These are phyloP conservation scores for Aspergillus bertholletiae DNA, from an alignment of 495 filamentous ascomycete species.

Conservation along the genomic window DNA sequence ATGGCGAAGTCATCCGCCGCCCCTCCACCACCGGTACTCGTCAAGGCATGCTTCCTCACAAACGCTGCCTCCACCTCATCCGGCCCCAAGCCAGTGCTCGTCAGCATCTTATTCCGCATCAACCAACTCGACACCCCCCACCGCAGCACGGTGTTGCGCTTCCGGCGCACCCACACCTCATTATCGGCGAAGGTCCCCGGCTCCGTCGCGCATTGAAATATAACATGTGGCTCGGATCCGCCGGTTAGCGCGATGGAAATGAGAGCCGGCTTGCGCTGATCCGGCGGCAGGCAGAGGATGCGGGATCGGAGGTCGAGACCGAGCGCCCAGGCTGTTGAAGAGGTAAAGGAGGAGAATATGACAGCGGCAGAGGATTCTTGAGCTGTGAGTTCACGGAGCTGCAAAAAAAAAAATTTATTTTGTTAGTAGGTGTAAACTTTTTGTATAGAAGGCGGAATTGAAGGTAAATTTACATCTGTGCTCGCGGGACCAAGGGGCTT, in stretches of 20 bases:
- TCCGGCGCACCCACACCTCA: slow-evolving; percentile 58
- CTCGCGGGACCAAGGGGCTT: slow-evolving; percentile 32
- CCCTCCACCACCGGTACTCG: slow-evolving; percentile 34
- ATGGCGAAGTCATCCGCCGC: slow-evolving; percentile 63
- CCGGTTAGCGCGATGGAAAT: slow-evolving; percentile 64
- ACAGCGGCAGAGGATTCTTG: slow-evolving; percentile 49
- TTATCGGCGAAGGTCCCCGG: slow-evolving; percentile 60
- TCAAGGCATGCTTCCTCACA: slow-evolving; percentile 52
- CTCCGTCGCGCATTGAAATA: slow-evolving; percentile 58
- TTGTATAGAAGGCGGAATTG: neutral
- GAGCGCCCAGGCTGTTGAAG: slow-evolving; percentile 62
- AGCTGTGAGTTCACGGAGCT: slow-evolving; percentile 47
- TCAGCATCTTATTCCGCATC: slow-evolving; percentile 55
- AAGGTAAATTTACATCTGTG: slow-evolving; percentile 31
- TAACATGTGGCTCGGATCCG: slow-evolving; percentile 41
- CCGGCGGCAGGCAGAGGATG: slow-evolving; percentile 49
- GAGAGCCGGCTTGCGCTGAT: slow-evolving; percentile 48
- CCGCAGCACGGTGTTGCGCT: slow-evolving; percentile 66
- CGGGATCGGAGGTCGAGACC: slow-evolving; percentile 60
- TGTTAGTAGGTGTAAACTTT: neutral
- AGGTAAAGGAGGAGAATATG: slow-evolving; percentile 60
- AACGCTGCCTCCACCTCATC: slow-evolving; percentile 55
- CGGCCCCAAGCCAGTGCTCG: slow-evolving; percentile 15
- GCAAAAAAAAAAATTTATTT: no score
- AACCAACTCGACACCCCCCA: slow-evolving; percentile 65